A percentile compares a stretch with the other conserved stretches of the same genome.
phyloP scores from a whole-genome alignment of 2,329 filamentous ascomycete genomes.

The Alternaria gaisen region DNA sequence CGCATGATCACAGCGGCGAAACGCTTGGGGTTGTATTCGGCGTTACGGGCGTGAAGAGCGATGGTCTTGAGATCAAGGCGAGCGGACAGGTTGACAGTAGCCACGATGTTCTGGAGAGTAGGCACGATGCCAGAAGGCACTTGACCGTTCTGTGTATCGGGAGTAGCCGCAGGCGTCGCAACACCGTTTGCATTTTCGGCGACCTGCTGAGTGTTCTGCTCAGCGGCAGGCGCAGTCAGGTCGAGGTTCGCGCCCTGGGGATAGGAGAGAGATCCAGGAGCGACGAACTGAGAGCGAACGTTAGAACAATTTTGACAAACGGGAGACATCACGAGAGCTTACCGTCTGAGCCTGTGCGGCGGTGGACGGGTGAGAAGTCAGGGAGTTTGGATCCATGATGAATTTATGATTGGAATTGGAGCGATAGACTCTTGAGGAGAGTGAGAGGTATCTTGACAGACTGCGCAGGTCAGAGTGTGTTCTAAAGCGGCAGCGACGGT shows the following conservation, averaged over 20 bases:
- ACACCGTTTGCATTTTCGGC: constrained; percentile 70
- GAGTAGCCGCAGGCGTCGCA: constrained; percentile 90
- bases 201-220: constrained; percentile 69
- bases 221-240: constrained; percentile 79
- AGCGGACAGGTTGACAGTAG: constrained; percentile 99
- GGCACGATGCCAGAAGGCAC: constrained; percentile 72
- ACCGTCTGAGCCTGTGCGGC: constrained; percentile 88
- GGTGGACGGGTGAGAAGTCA: constrained; percentile 90
- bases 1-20: constrained; percentile 99
- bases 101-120: constrained; percentile 79
- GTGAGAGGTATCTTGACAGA: constrained; percentile 43
- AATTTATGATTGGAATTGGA: constrained; percentile 42
- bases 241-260: constrained; percentile 79
- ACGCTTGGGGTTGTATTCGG: constrained; percentile 99
- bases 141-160: constrained; percentile 72
- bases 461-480: constrained; percentile 47
- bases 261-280: constrained; percentile 90
- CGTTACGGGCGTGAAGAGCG: constrained; percentile 95
- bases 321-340: constrained; percentile 39
- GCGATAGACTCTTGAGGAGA: constrained; percentile 38
- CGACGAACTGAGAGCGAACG: constrained; percentile 67
- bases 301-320: constrained; percentile 32
- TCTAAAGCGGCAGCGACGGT: constrained; percentile 40
- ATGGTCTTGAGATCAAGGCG: constrained; percentile 98
- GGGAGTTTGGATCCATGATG: constrained; percentile 76